Evolutionary conservation across 2,329 filamentous ascomycete species (phyloP), one percentile per base, ranked within the genome.

Genomic region (Pezizomycotina sp.): DNA sequence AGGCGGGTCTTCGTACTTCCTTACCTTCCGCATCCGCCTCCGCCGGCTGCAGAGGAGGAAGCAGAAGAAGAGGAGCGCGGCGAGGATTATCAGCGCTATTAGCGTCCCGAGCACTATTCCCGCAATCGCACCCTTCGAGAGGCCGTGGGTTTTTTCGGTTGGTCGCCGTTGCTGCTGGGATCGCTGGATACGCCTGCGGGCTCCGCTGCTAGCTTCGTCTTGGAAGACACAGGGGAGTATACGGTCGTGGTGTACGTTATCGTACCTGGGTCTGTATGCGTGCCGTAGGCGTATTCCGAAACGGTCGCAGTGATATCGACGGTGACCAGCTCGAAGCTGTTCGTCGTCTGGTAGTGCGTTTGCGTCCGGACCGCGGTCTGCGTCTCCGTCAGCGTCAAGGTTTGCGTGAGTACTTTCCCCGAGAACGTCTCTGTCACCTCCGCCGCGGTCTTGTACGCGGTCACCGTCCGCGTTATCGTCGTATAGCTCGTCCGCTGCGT

Each of bases 301-400:
- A 37, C 34, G 3, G 29, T 37, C 13, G 25, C 27, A 4, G 36
- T 44, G 15, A 36, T 18, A 1, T 27, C 36, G 8, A 44, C 32
- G 13, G 19, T 36, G 4, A 28, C 29, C 4, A 34, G 36, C 1
- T 16, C 34, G 21, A 44, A 44, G 6, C 41, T 37, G 5, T 36
- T 44, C 3, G 41, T 36, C 10, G 41, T 44, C 14, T 36, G 36
- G 27, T 37, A 44, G 27, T 44, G 41, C 2, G 41, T 44, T 18
- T 40, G 41, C 15, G 39, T 44, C 23, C 31, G 28, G 3, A 37
- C 40, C 2, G 41, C 41, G 6, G 36, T 8, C 2, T 33, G 40
- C 9, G 41, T 36, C 20, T 40, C 28, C 7, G 41, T 44, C 9
- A 25, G 21, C 1, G 36, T 44, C 25, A 26, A 26, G 5, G 41